Percentiles rank a stretch among this genome's conserved stretches.
Evolutionary conservation across 352 stramenopile genomes (phyloP).

Genomic region (Globisporangium polare): DNA sequence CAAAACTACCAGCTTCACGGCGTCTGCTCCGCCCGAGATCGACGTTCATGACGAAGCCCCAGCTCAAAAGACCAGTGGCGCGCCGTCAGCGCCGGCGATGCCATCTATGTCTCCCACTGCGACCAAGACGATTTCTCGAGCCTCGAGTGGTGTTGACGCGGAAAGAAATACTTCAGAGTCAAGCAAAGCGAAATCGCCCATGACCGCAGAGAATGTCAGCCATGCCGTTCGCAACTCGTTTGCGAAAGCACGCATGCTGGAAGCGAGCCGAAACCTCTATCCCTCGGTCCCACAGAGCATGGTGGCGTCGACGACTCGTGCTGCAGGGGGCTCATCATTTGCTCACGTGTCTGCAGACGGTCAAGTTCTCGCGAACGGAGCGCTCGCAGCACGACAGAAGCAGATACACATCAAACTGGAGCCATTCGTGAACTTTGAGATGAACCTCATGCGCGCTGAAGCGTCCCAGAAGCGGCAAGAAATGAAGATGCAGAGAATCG

Average conservation of each 20-base stretch:
- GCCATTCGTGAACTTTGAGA: constrained; percentile 80
- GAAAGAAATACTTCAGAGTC: constrained; percentile 7
- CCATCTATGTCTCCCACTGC: constrained; percentile 43
- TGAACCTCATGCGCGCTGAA: constrained; percentile 72
- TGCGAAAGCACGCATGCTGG: constrained; percentile 34
- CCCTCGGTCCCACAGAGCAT: constrained; percentile 24
- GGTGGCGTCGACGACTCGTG: not conserved
- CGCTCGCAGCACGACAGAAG: constrained; percentile 22
- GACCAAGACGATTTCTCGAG: constrained; percentile 35
- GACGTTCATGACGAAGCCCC: not conserved
- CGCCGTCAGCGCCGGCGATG: constrained; percentile 22
- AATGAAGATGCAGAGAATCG: constrained; percentile 82
- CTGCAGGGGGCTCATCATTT: constrained; percentile 9
- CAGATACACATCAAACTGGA: constrained; percentile 73
- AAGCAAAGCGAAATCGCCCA: constrained; percentile 13
- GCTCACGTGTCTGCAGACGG: constrained; percentile 15
- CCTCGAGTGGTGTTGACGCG: not conserved
- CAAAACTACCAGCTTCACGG: constrained; percentile 5
- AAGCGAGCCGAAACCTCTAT: constrained; percentile 37
- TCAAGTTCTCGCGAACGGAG: constrained; percentile 29
- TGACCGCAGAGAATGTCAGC: constrained; percentile 25
- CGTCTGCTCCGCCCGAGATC: constrained; percentile 9
- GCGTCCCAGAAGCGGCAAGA: constrained; percentile 77
- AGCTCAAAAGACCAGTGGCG: not conserved
- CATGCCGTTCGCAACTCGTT: constrained; percentile 41